Conservation (phyloP, 2,329 filamentous ascomycete genomes). For the Xylaria sp. region DNA sequence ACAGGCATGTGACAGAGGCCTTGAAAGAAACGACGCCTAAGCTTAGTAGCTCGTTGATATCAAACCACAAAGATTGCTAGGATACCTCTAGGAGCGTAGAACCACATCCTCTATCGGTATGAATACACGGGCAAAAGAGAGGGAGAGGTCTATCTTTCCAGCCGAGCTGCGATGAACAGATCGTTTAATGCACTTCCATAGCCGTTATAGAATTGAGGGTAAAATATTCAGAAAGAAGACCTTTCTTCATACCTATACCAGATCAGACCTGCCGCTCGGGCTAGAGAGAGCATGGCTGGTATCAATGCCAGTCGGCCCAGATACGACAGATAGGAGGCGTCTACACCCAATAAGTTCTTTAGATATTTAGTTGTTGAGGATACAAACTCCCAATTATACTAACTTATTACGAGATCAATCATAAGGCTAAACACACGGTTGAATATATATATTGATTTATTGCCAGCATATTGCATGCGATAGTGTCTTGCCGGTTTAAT, state of each 20-base stretch:
- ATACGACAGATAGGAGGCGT: not conserved
- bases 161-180: conserved; percentile 16
- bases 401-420: not conserved
- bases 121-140: not conserved
- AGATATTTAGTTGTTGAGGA: not conserved
- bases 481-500: not conserved
- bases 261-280: not conserved
- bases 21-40: conserved; percentile 65
- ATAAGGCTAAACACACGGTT: not conserved
- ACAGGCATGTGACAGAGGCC: conserved; percentile 68
- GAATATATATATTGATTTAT: not conserved
- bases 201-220: not conserved
- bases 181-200: not conserved
- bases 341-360: not conserved
- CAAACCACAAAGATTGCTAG: conserved; percentile 53
- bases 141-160: conserved; percentile 3
- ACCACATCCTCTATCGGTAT: conserved; percentile 53
- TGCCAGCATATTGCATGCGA: not conserved
- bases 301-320: not conserved
- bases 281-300: not conserved
- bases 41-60: conserved; percentile 55
- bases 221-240: not conserved
- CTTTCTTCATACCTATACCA: not conserved
- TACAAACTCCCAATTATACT: not conserved
- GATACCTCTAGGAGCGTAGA: conserved; percentile 61